phyloP scores from a whole-genome alignment of 345 rosid species.

The Eucalyptus decipiens region DNA sequence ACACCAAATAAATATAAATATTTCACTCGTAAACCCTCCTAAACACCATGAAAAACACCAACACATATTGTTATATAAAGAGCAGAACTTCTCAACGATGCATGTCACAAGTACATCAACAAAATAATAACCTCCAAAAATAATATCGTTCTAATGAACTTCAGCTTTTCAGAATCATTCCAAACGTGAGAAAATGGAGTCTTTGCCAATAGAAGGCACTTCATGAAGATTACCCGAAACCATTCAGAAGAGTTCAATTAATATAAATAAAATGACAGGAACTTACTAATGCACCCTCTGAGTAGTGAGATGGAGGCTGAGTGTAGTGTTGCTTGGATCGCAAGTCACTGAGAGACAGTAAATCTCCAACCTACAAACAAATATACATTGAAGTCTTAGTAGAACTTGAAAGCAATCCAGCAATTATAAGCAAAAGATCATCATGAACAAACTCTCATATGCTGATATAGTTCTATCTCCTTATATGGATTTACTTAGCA shows the following conservation, averaged over 20 bases:
- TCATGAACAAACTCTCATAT: background rate
- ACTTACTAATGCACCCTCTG: constrained; percentile 86
- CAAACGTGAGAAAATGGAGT: background rate
- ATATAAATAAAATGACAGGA: background rate
- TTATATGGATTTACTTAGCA: background rate
- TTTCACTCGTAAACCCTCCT: background rate
- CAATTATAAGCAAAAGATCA: background rate
- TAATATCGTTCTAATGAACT: background rate
- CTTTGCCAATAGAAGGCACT: background rate
- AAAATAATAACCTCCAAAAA: background rate
- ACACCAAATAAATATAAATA: background rate
- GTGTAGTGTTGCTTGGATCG: constrained; percentile 73
- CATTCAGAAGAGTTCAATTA: background rate
- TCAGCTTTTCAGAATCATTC: background rate
- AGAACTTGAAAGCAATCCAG: background rate
- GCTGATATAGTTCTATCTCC: background rate
- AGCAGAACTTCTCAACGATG: background rate
- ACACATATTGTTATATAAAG: background rate
- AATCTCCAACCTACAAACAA: constrained; percentile 52
- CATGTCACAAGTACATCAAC: background rate
- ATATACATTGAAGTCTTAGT: background rate
- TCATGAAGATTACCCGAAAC: background rate
- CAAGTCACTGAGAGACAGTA: constrained; percentile 28
- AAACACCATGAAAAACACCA: background rate
- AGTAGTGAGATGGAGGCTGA: constrained; percentile 76